Base-by-base conservation (phyloP, 345 rosid genomes). In the Orychophragmus violaceus region DNA sequence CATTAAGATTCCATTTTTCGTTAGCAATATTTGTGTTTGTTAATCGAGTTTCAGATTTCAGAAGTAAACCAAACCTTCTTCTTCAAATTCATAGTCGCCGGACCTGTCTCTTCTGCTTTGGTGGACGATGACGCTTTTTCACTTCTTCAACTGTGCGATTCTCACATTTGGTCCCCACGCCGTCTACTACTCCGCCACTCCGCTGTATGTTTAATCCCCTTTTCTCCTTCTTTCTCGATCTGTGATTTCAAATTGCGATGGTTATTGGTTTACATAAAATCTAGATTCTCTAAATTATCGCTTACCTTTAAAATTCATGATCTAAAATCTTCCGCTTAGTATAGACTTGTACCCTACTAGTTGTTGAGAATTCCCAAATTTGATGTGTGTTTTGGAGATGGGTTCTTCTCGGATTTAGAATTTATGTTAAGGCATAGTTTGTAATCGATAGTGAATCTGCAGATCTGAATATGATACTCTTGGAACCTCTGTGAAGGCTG, bases 141-240 rank as follows among this genome's bases (percentile, higher is more conserved):
- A 90, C 80, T 93, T 93, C 87, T 90, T 93, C 86, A 93, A 93
- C 82, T 93, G 98, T 61, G 97, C 97, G 25, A 93, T 93, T 79
- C 92, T 93, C 77, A 90, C 96, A 28, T 93, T 90, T 68, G 98
- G 94, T 3, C 98, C 98, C 68, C 98, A 93, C 79, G 98, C 98
- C 77, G 94, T 93, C 66, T 93, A 93, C 80, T 90, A 90, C 88
- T 93, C 98, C 52, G 97, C 97, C 55, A 93, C 98, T 61, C 98
- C 98, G 0, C 60, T 90, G 98, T 93, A 81, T 8, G 81, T 14
- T 2, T 28, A 54, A 68, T 0, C 6, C 22, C 16, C 50, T 5
- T 29, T 24, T 3, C 2, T 13, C 54, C 45, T 36, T 32, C 60
- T 29, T 61, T 64, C 54, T 56, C 56, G 62, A 64, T 70, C 64